These are phyloP conservation scores for Monosporozyma servazzii DNA, from an alignment of 805 yeast species.

Conservation along the genomic window DNA sequence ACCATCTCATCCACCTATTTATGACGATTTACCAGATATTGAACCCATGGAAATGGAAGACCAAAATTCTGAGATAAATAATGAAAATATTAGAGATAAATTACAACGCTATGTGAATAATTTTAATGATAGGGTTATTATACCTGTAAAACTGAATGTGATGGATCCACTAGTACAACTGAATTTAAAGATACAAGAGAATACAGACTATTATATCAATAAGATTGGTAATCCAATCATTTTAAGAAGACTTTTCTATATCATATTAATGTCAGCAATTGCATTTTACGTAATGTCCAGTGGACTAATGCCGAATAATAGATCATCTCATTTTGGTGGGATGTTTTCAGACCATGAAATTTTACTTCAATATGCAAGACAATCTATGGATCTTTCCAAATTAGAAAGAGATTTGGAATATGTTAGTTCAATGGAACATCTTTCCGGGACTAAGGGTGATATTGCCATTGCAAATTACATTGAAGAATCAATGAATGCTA, in stretches of 20 bases:
- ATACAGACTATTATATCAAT: constrained; percentile 49
- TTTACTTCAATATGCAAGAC: constrained; percentile 40
- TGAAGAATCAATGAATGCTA: constrained; percentile 45
- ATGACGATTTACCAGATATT: not conserved
- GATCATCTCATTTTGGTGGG: constrained; percentile 36
- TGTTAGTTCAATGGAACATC: constrained; percentile 71
- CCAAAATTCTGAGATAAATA: not conserved
- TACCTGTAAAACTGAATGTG: constrained; percentile 33
- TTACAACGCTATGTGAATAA: constrained; percentile 11
- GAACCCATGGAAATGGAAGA: not conserved
- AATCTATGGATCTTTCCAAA: constrained; percentile 44
- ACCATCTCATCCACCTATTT: not conserved
- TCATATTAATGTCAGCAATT: constrained; percentile 49
- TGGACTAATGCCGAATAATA: constrained; percentile 42
- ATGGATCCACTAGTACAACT: constrained; percentile 41
- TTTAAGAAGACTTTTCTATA: constrained; percentile 66
- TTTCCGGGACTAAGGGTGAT: constrained; percentile 86
- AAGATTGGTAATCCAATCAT: constrained; percentile 81
- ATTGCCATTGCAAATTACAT: constrained; percentile 60
- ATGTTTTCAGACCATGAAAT: constrained; percentile 53
- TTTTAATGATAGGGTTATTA: constrained; percentile 27
- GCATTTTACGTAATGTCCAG: constrained; percentile 51
- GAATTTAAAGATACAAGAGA: constrained; percentile 28
- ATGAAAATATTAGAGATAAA: constrained; percentile 1
- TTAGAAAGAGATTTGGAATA: constrained; percentile 63